These are phyloP conservation scores for Diaporthe amygdali DNA, from an alignment of 2,329 filamentous ascomycete genomes.

Conservation along the genomic window DNA sequence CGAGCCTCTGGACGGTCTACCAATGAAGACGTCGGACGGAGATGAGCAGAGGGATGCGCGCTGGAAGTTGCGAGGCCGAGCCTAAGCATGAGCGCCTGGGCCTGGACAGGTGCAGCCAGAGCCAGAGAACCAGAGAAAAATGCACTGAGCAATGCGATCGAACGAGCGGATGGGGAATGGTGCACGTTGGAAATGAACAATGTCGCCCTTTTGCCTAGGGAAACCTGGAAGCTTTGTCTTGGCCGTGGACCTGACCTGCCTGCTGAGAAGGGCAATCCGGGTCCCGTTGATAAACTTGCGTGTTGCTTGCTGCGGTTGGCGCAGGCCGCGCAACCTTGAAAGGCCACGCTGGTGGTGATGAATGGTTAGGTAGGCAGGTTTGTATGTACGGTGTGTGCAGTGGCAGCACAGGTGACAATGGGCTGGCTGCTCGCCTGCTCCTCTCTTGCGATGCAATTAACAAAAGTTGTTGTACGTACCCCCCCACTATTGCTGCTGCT, in stretches of 20 bases:
- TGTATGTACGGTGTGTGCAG: not conserved
- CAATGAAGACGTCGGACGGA: constrained; percentile 13
- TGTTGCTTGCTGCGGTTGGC: constrained; percentile 7
- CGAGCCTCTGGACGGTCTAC: constrained; percentile 19
- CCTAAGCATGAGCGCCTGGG: not conserved
- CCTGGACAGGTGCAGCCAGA: constrained; percentile 7
- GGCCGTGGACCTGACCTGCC: constrained; percentile 2
- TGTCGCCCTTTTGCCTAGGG: constrained; percentile 5
- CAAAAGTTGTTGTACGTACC: not conserved
- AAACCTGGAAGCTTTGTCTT: constrained; percentile 15
- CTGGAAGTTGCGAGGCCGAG: not conserved
- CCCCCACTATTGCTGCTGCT: not conserved
- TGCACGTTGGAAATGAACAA: constrained; percentile 15
- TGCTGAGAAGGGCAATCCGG: not conserved
- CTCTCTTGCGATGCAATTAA: not conserved
- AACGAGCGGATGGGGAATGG: constrained; percentile 10
- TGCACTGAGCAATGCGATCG: constrained; percentile 3
- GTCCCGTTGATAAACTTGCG: not conserved
- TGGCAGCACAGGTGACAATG: constrained; percentile 4
- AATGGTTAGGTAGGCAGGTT: not conserved
- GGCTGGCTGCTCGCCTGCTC: not conserved
- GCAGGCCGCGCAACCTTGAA: not conserved
- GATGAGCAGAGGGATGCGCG: constrained; percentile 17
- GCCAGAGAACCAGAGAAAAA: constrained; percentile 7
- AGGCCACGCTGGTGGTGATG: not conserved